A percentile compares a stretch with the other conserved stretches of the same genome.
phyloP scores from a whole-genome alignment of 176 grass and related monocot species.

The Poa annua region DNA sequence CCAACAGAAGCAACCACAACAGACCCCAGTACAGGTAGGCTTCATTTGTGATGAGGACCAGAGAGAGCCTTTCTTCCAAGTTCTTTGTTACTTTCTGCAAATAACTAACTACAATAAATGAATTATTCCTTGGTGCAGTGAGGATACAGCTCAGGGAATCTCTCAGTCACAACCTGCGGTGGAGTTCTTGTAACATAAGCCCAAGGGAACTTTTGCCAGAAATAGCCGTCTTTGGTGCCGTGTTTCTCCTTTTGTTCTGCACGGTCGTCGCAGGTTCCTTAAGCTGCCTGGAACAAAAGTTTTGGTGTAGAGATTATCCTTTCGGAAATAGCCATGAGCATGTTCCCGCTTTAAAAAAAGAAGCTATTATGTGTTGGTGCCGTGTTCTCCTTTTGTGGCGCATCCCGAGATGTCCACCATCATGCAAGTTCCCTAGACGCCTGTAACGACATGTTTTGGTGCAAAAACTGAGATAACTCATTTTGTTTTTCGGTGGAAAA shows the following conservation, averaged over 20 bases:
- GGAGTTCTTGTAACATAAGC: neutral
- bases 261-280: neutral
- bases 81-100: neutral
- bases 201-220: neutral
- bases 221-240: neutral
- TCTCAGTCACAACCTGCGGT: neutral
- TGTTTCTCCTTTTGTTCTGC: neutral
- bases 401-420: neutral
- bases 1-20: conserved; percentile 42
- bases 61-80: neutral
- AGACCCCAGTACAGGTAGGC: conserved; percentile 31
- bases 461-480: neutral
- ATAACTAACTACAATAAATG: neutral
- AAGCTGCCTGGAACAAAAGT: neutral
- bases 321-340: neutral
- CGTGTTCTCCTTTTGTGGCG: neutral
- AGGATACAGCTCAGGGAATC: neutral
- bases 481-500: neutral
- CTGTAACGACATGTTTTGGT: neutral
- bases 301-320: neutral
- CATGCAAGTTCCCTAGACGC: neutral
- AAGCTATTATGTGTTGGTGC: neutral
- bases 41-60: neutral
- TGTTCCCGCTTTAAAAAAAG: no score
- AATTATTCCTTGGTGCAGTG: neutral